A percentile compares a stretch with the other conserved stretches of the same genome.
Evolutionary conservation across 2,329 filamentous ascomycete genomes (phyloP).

Genomic region (Blumeria hordei): DNA sequence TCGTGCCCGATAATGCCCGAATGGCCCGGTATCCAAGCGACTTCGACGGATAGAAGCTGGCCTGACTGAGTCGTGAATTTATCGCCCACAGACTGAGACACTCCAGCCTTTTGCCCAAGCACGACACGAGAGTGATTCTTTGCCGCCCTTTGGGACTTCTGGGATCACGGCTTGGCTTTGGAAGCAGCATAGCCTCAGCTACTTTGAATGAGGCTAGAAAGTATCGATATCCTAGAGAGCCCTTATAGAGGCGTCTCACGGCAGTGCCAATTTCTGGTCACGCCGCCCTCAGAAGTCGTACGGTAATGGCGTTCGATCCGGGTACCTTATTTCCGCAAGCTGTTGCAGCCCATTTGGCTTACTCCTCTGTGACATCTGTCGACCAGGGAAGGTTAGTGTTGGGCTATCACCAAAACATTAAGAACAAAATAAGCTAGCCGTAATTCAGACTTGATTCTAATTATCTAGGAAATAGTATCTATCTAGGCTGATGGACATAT

Average conservation of each 20-base stretch:
- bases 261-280: not conserved
- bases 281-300: not conserved
- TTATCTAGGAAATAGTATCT: too few relatives aligned
- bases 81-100: too few relatives aligned
- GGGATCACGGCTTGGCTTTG: conserved; percentile 7
- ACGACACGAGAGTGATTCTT: not conserved
- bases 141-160: not conserved
- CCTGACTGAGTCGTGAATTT: too few relatives aligned
- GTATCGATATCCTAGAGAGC: not conserved
- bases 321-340: not conserved
- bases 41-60: too few relatives aligned
- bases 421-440: too few relatives aligned
- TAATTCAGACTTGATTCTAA: too few relatives aligned
- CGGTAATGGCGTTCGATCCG: not conserved
- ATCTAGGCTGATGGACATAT: too few relatives aligned
- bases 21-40: too few relatives aligned
- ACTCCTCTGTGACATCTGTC: not conserved
- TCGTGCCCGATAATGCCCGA: too few relatives aligned
- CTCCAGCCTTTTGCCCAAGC: not conserved
- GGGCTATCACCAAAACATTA: too few relatives aligned
- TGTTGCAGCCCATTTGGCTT: not conserved
- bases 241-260: too few relatives aligned
- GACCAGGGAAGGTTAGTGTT: not conserved
- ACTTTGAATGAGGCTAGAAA: not conserved
- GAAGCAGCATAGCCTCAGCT: not conserved